Evolutionary conservation across 1,284 basidiomycete species (phyloP).

Genomic region (Coriolopsis trogii): DNA sequence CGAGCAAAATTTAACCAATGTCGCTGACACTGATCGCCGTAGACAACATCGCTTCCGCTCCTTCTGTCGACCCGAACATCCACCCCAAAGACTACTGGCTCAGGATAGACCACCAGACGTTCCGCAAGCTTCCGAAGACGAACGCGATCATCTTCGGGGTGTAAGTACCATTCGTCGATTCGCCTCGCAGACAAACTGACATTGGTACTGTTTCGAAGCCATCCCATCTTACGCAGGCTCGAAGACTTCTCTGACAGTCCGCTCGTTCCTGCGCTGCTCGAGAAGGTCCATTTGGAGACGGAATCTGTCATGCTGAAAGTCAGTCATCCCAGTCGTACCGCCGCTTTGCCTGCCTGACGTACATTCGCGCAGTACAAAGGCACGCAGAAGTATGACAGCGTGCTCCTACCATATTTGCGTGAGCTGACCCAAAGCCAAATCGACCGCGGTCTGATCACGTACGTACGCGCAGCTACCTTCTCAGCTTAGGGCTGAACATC

Average conservation of each 20-base stretch:
- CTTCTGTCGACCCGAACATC: conserved; percentile 27
- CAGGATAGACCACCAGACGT: conserved; percentile 43
- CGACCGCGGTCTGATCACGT: conserved; percentile 39
- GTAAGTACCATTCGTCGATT: conserved; percentile 19
- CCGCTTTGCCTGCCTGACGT: not conserved
- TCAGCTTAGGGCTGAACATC: not conserved
- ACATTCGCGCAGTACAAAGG: conserved; percentile 43
- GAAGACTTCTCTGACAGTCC: conserved; percentile 41
- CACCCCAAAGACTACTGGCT: conserved; percentile 38
- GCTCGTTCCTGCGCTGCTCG: conserved; percentile 40
- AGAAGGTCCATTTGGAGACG: conserved; percentile 39
- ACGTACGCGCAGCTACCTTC: conserved; percentile 1
- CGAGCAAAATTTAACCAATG: not conserved
- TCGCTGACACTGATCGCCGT: not conserved
- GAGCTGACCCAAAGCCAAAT: conserved; percentile 40
- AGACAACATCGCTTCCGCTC: conserved; percentile 35
- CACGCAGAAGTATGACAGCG: conserved; percentile 35
- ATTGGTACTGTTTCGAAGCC: conserved; percentile 22
- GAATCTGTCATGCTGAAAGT: conserved; percentile 38
- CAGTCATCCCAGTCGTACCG: not conserved
- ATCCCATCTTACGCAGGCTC: conserved; percentile 41
- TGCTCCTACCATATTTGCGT: conserved; percentile 41
- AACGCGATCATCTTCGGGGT: conserved; percentile 44
- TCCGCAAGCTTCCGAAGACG: conserved; percentile 44
- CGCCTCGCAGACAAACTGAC: not conserved